Evolutionary conservation across 495 filamentous ascomycete species (phyloP), one percentile per base, ranked within the genome.

Genomic region (Penicillium waksmanii): DNA sequence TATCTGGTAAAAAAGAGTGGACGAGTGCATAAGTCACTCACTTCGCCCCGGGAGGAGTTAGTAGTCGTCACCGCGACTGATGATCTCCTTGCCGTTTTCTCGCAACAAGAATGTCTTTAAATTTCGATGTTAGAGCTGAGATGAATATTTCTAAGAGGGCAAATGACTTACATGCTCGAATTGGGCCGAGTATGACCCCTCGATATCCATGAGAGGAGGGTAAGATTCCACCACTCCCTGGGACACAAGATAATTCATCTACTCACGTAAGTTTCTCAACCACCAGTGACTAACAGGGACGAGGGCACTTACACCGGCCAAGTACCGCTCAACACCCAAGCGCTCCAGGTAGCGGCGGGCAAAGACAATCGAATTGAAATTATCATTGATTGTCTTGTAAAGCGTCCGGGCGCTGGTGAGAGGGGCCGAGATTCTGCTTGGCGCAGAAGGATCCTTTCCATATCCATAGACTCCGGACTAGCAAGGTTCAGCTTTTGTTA

Each of bases 321-420:
- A 63, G 65, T 89, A 89, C 53, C 84, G 81, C 17, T 85, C 75
- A 51, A 86, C 72, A 0, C 86, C 86, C 51, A 88, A 73, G 33
- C 86, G 79, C 61, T 89, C 86, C 35, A 89, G 77, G 63, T 87
- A 87, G 25, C 85, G 82, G 38, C 86, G 75, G 57, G 80, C 85
- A 58, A 85, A 89, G 9, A 84, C 83, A 54, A 89, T 66, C 2
- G 84, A 81, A 15, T 84, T 84, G 58, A 89, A 89, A 57, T 88
- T 87, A 54, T 85, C 84, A 18, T 82, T 82, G 61, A 89, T 87
- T 3, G 77, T 83, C 63, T 82, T 84, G 66, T 84, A 69, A 11
- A 88, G 70, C 49, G 76, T 81, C 69, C 81, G 79, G n/a, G 85
- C 85, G 2, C 79, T 80, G 7, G 84, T 77, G 31, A 87, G 77